phyloP scores from a whole-genome alignment of 345 rosid genomes.

The Ceriops zippeliana region DNA sequence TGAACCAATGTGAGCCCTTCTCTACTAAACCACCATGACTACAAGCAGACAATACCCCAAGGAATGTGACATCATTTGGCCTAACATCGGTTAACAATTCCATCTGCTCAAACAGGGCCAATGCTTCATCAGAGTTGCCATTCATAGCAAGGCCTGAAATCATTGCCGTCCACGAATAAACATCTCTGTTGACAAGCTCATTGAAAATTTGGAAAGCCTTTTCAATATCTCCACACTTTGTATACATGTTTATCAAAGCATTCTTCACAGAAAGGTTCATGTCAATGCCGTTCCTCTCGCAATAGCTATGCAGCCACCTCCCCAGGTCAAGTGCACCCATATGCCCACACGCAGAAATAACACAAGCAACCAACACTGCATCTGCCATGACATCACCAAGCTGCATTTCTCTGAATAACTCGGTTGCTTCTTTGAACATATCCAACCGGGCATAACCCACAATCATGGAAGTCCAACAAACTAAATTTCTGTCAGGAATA shows the following conservation, averaged over 20 bases:
- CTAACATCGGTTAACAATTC: background rate
- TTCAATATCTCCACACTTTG: conserved; percentile 16
- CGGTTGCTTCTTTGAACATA: conserved; percentile 13
- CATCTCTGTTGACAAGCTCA: conserved; percentile 7
- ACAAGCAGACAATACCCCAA: conserved; percentile 16
- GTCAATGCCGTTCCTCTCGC: conserved; percentile 9
- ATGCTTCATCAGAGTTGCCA: conserved; percentile 10
- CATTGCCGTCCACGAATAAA: conserved; percentile 17
- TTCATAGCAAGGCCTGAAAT: conserved; percentile 14
- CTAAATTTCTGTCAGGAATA: conserved; percentile 11
- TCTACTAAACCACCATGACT: conserved; percentile 14
- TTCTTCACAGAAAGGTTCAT: conserved; percentile 12
- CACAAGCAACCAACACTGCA: conserved; percentile 10
- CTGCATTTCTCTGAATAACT: conserved; percentile 13
- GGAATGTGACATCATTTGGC: conserved; percentile 17
- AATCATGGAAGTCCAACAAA: conserved; percentile 17
- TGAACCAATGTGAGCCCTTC: conserved; percentile 5
- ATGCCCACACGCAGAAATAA: conserved; percentile 15
- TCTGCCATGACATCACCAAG: conserved; percentile 3
- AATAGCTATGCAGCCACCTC: conserved; percentile 12
- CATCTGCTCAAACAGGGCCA: conserved; percentile 15
- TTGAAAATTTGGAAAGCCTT: conserved; percentile 16
- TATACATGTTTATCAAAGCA: conserved; percentile 17
- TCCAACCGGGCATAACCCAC: conserved; percentile 12
- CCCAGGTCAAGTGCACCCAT: conserved; percentile 17